A percentile compares a stretch with the other conserved stretches of the same genome.
phyloP scores from a whole-genome alignment of 1,284 basidiomycete species.

The Cerioporus squamosus region DNA sequence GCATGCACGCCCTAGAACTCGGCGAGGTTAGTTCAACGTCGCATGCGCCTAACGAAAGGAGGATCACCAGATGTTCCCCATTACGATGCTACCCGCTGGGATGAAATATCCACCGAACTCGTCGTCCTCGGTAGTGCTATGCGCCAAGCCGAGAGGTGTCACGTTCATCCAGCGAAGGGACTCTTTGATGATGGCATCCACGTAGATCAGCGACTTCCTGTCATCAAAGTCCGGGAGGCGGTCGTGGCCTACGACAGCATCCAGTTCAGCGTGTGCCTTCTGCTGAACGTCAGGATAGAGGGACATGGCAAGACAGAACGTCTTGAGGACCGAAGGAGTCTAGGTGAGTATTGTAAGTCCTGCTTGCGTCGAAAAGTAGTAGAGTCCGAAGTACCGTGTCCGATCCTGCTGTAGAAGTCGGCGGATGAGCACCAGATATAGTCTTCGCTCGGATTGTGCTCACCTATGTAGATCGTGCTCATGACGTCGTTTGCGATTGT shows the following conservation, averaged over 20 bases:
- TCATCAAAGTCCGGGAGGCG: constrained; percentile 24
- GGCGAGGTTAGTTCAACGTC: neutral
- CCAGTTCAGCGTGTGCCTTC: constrained; percentile 35
- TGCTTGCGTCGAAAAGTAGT: too few species aligned
- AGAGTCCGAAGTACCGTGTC: constrained; percentile 12
- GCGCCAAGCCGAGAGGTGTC: constrained; percentile 6
- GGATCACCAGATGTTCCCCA: constrained; percentile 8
- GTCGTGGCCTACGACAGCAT: constrained; percentile 20
- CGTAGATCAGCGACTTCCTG: constrained; percentile 16
- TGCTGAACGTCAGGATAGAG: constrained; percentile 29
- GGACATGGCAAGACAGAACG: constrained; percentile 24
- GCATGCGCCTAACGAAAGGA: neutral
- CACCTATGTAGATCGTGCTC: constrained; percentile 1
- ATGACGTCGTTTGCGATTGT: neutral
- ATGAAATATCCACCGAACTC: constrained; percentile 21
- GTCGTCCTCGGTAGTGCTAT: constrained; percentile 11
- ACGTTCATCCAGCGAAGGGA: constrained; percentile 15
- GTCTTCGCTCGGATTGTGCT: neutral
- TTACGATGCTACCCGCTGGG: constrained; percentile 24
- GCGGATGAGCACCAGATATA: neutral
- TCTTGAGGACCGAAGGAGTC: constrained; percentile 23
- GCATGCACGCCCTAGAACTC: constrained; percentile 1
- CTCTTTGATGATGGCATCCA: constrained; percentile 19
- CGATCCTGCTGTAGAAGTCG: neutral
- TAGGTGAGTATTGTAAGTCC: constrained; percentile 1